Percentiles rank a stretch among this genome's conserved stretches.
These are phyloP conservation scores for Nothophytophthora sp. DNA, from an alignment of 352 stramenopile genomes.

Conservation along the genomic window DNA sequence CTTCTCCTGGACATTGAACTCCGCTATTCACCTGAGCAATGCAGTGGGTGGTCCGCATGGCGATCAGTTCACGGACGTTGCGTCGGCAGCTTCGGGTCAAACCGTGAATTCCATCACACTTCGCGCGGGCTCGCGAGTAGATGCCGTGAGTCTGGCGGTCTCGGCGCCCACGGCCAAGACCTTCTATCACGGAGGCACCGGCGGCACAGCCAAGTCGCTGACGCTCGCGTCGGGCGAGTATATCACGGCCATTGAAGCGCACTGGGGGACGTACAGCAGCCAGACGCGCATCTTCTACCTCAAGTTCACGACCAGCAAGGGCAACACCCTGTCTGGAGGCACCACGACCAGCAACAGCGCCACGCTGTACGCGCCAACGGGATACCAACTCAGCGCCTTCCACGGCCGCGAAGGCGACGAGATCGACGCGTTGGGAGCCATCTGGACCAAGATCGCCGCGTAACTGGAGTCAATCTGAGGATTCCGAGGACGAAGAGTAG, in stretches of 20 bases:
- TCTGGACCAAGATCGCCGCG: conserved; percentile 45
- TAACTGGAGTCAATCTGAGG: conserved; percentile 3
- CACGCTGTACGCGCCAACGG: conserved; percentile 31
- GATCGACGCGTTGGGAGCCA: conserved; percentile 41
- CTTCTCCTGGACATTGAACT: conserved; percentile 40
- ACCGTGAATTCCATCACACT: conserved; percentile 38
- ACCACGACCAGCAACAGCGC: conserved; percentile 30
- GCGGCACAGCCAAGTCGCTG: conserved; percentile 32
- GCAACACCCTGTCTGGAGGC: conserved; percentile 26
- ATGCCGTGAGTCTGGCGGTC: conserved; percentile 37
- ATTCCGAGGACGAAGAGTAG: too few relatives aligned
- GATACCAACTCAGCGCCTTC: conserved; percentile 51
- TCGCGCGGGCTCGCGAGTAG: conserved; percentile 28
- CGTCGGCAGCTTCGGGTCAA: conserved; percentile 16
- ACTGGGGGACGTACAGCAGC: conserved; percentile 39
- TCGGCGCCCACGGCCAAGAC: conserved; percentile 22
- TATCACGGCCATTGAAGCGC: conserved; percentile 39
- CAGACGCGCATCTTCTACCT: conserved; percentile 52
- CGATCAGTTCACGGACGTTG: conserved; percentile 38
- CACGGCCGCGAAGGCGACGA: conserved; percentile 42
- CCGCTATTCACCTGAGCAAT: conserved; percentile 34
- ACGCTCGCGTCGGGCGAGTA: conserved; percentile 42
- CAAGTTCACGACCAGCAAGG: conserved; percentile 36
- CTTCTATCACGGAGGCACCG: conserved; percentile 37
- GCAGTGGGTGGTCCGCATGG: conserved; percentile 41